Conservation (phyloP, 768 basidiomycete genomes). For the Collybiopsis confluens region DNA sequence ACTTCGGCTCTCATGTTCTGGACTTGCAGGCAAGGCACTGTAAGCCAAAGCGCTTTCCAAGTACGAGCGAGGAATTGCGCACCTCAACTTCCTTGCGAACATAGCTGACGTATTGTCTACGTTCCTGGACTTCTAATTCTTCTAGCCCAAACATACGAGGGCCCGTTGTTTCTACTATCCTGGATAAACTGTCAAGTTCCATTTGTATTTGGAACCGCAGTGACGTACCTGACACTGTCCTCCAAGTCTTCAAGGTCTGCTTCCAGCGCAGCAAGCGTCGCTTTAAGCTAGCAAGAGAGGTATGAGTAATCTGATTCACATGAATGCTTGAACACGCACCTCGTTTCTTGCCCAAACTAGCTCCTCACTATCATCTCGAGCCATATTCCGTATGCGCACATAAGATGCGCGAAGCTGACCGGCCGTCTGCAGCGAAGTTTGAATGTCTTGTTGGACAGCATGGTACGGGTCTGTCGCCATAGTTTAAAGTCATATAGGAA, state of each 20-base stretch:
- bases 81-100: slow-evolving; percentile 81
- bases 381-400: slow-evolving; percentile 73
- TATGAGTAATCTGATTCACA: background rate
- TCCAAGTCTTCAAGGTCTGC: slow-evolving; percentile 92
- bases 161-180: slow-evolving; percentile 84
- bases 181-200: slow-evolving; percentile 21
- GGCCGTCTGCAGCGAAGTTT: slow-evolving; percentile 67
- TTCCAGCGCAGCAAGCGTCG: slow-evolving; percentile 72
- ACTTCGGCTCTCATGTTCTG: slow-evolving; percentile 76
- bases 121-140: slow-evolving; percentile 67
- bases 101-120: slow-evolving; percentile 72
- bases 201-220: slow-evolving; percentile 8
- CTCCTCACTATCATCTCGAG: slow-evolving; percentile 73
- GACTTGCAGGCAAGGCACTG: slow-evolving; percentile 34
- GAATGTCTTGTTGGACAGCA: slow-evolving; percentile 80
- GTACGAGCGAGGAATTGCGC: slow-evolving; percentile 25
- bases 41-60: slow-evolving; percentile 12
- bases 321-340: slow-evolving; percentile 32
- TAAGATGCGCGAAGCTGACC: slow-evolving; percentile 71
- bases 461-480: slow-evolving; percentile 87
- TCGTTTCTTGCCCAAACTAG: slow-evolving; percentile 76
- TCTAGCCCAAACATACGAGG: slow-evolving; percentile 82
- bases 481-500: background rate
- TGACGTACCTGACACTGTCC: slow-evolving; percentile 78
- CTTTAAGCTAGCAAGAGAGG: slow-evolving; percentile 75